phyloP scores from a whole-genome alignment of 73 alveolate species.

The Loxodes magnus region DNA sequence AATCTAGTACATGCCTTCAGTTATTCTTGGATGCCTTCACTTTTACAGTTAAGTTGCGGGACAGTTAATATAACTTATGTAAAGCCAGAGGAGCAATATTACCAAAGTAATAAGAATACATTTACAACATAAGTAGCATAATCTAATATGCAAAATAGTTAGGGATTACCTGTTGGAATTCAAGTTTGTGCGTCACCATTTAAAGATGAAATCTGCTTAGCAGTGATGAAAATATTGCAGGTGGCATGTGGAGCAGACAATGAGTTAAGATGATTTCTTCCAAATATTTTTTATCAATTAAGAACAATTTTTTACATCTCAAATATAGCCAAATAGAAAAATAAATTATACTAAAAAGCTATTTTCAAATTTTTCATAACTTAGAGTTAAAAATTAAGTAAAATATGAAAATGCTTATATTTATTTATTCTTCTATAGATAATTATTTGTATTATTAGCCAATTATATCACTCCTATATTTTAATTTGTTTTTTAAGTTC shows the following conservation, averaged over 20 bases:
- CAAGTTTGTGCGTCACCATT: slow-evolving; percentile 33
- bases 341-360: too few relatives aligned
- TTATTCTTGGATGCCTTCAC: slow-evolving; percentile 30
- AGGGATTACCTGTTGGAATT: slow-evolving; percentile 61
- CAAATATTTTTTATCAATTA: background rate
- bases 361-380: too few relatives aligned
- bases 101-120: slow-evolving; percentile 19
- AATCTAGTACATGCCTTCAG: slow-evolving; percentile 16
- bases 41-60: slow-evolving; percentile 22
- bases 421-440: too few relatives aligned
- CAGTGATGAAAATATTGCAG: slow-evolving; percentile 54
- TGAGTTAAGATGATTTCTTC: too few relatives aligned
- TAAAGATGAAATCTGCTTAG: slow-evolving; percentile 42
- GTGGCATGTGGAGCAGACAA: too few relatives aligned
- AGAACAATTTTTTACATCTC: slow-evolving; percentile 24
- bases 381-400: too few relatives aligned
- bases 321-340: too few relatives aligned
- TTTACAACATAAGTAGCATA: slow-evolving; percentile 17
- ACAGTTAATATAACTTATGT: slow-evolving; percentile 46
- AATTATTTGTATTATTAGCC: too few relatives aligned
- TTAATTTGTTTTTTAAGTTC: too few relatives aligned
- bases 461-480: too few relatives aligned
- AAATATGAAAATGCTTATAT: too few relatives aligned
- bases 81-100: slow-evolving; percentile 26
- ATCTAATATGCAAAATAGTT: slow-evolving; percentile 29